These are phyloP conservation scores for Populus simonii DNA, from an alignment of 345 rosid genomes.

Conservation along the genomic window DNA sequence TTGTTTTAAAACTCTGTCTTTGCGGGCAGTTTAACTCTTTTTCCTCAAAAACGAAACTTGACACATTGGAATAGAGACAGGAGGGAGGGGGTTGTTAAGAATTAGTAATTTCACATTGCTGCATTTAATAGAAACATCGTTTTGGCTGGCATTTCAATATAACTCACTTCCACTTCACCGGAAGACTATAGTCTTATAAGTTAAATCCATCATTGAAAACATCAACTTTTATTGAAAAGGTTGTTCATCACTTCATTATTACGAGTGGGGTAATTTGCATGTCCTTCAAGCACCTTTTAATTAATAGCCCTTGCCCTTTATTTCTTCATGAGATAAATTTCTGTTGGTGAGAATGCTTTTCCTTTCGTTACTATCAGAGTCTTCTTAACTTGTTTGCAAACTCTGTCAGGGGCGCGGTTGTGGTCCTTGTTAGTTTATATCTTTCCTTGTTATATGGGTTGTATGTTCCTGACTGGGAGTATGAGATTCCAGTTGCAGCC, in stretches of 20 bases:
- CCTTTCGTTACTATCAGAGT: neutral
- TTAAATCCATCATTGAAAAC: neutral
- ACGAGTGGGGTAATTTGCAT: neutral
- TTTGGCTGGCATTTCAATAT: neutral
- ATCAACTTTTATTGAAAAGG: neutral
- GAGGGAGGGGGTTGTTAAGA: neutral
- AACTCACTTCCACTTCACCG: neutral
- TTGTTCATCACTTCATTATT: neutral
- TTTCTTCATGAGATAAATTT: neutral
- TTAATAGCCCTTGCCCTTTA: neutral
- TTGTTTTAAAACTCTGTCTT: neutral
- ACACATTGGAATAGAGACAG: neutral
- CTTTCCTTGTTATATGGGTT: conserved; percentile 58
- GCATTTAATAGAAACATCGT: neutral
- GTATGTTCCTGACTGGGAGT: conserved; percentile 78
- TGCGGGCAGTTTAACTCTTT: neutral
- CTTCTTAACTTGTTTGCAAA: neutral
- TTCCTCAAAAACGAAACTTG: neutral
- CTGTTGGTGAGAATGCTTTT: neutral
- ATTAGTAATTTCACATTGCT: neutral
- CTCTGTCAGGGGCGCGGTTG: conserved; percentile 52
- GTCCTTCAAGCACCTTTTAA: neutral
- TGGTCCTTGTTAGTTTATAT: conserved; percentile 46
- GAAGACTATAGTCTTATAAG: neutral
- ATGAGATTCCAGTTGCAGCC: conserved; percentile 45